A percentile compares a stretch with the other conserved stretches of the same genome.
Evolutionary conservation across 1,139 yeast species (phyloP).

Genomic region (Pichia sp.): DNA sequence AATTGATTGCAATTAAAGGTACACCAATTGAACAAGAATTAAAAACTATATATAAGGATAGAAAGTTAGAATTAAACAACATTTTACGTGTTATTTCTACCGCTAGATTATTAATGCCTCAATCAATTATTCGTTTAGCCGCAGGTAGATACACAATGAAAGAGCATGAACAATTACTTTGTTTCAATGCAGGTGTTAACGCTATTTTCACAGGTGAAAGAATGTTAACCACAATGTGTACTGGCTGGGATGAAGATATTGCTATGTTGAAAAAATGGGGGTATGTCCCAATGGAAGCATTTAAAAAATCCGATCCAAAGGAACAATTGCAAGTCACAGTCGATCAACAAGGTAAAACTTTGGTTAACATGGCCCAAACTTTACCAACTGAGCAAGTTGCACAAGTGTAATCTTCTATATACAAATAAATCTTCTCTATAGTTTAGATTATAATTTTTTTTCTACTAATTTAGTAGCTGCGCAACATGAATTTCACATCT

Average conservation of each 20-base stretch:
- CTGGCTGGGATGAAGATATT: constrained; percentile 80
- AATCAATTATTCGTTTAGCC: constrained; percentile 63
- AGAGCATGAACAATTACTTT: constrained; percentile 66
- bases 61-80: constrained; percentile 50
- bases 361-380: background rate
- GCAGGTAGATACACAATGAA: constrained; percentile 82
- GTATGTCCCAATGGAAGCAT: constrained; percentile 58
- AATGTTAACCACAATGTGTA: constrained; percentile 79
- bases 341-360: background rate
- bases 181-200: constrained; percentile 74
- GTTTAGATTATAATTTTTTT: too few relatives aligned
- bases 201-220: constrained; percentile 78
- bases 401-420: background rate
- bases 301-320: constrained; percentile 22
- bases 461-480: too few relatives aligned
- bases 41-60: constrained; percentile 36
- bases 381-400: too few relatives aligned
- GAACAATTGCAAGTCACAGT: constrained; percentile 7
- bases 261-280: constrained; percentile 69
- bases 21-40: constrained; percentile 65
- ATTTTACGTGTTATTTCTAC: constrained; percentile 68
- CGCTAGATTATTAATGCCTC: constrained; percentile 70
- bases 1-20: constrained; percentile 73
- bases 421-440: too few relatives aligned
- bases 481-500: too few relatives aligned